phyloP scores from a whole-genome alignment of 1,139 yeast species.

The Scheffersomyces insectosa region DNA sequence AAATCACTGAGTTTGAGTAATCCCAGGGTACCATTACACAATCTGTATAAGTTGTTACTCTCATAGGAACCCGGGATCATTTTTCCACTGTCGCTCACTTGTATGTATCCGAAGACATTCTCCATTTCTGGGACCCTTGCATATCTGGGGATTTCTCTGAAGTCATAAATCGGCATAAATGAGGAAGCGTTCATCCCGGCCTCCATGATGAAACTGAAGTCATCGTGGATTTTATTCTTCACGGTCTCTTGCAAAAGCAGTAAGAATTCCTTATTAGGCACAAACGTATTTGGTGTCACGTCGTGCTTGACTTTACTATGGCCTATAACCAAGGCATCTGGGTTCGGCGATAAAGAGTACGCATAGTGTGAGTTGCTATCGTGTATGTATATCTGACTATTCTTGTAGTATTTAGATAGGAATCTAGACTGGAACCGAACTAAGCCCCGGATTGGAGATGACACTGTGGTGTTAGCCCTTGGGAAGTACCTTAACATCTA shows the following conservation, averaged over 20 bases:
- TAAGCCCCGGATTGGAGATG: too few relatives aligned
- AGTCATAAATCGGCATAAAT: constrained; percentile 73
- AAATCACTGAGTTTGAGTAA: constrained; percentile 57
- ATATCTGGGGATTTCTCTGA: constrained; percentile 63
- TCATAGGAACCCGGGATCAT: constrained; percentile 61
- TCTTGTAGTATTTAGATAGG: constrained; percentile 15
- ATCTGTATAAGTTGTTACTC: constrained; percentile 58
- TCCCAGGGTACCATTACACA: constrained; percentile 57
- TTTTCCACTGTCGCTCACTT: constrained; percentile 55
- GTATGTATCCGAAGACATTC: constrained; percentile 70
- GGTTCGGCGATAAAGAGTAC: constrained; percentile 35
- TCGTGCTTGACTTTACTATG: constrained; percentile 11
- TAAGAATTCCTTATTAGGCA: constrained; percentile 29
- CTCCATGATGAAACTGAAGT: constrained; percentile 60
- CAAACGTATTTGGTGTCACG: constrained; percentile 26
- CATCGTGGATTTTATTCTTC: constrained; percentile 34
- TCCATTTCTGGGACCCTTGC: constrained; percentile 75
- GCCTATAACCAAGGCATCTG: constrained; percentile 34
- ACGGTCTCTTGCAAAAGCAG: constrained; percentile 28
- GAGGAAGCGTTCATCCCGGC: constrained; percentile 58
- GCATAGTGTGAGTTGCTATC: constrained; percentile 3
- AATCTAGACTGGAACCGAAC: neutral
- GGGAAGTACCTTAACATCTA: too few relatives aligned
- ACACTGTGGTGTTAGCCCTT: too few relatives aligned
- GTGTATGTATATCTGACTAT: constrained; percentile 29